phyloP scores from a whole-genome alignment of 2,329 filamentous ascomycete species.

The Plectosphaerella plurivora region DNA sequence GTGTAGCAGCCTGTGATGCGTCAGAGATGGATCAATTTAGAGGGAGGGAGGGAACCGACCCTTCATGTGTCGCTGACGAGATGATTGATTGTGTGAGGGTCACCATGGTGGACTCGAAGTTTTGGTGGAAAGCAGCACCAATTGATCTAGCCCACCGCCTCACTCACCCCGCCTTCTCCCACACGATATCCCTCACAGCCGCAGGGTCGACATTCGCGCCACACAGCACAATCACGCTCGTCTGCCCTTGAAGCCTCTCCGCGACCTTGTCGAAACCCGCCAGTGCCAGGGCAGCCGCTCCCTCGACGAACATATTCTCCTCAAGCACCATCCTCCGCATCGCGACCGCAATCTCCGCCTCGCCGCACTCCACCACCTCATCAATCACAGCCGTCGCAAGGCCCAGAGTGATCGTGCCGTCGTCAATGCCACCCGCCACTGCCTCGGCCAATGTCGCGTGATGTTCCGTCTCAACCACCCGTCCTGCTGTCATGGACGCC shows the following conservation, averaged over 20 bases:
- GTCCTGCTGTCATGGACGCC: slow-evolving; percentile 13
- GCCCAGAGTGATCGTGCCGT: slow-evolving; percentile 15
- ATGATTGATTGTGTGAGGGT: no score
- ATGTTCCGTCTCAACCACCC: slow-evolving; percentile 16
- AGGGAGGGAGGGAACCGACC: no score
- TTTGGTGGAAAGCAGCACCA: no score
- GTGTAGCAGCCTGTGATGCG: slow-evolving; percentile 15
- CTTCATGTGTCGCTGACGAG: no score
- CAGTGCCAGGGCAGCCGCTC: slow-evolving; percentile 15
- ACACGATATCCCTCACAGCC: no score
- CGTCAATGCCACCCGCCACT: slow-evolving; percentile 17
- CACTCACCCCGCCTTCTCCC: no score
- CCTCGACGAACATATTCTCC: slow-evolving; percentile 19
- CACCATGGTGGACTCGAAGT: no score
- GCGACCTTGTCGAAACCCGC: slow-evolving; percentile 15
- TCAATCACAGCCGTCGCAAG: slow-evolving; percentile 15
- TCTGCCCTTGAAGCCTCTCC: slow-evolving; percentile 6
- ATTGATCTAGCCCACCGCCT: no score
- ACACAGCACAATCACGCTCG: slow-evolving; percentile 14
- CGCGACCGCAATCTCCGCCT: slow-evolving; percentile 11
- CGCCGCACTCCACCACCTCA: slow-evolving; percentile 14
- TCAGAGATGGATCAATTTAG: neutral
- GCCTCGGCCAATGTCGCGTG: slow-evolving; percentile 16
- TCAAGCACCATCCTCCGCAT: slow-evolving; percentile 12
- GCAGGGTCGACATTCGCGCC: slow-evolving; percentile 10